Conservation (phyloP, 2,329 filamentous ascomycete species). For the Colletotrichum destructivum region DNA sequence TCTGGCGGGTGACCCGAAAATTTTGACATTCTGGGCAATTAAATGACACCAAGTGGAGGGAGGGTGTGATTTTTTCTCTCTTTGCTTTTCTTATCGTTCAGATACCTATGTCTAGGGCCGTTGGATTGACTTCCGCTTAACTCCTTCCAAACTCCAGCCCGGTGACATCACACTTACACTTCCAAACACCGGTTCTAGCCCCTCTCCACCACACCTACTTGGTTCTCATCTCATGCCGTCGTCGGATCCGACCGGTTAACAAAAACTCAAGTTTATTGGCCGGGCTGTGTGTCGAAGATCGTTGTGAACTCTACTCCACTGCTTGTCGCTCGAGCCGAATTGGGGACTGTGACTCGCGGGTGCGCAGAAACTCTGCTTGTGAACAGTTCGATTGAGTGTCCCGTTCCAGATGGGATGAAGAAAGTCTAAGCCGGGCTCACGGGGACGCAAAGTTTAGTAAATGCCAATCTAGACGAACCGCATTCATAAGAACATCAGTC, state of each 20-base stretch:
- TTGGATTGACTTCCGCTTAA: constrained; percentile 2
- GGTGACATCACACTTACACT: constrained; percentile 27
- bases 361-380: constrained; percentile 11
- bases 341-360: constrained; percentile 13
- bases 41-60: not conserved
- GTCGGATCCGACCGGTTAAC: constrained; percentile 28
- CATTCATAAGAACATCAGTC: not conserved
- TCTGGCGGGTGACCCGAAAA: constrained; percentile 2
- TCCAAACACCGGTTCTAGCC: constrained; percentile 10
- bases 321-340: constrained; percentile 31
- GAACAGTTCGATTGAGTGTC: constrained; percentile 12
- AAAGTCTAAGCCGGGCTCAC: constrained; percentile 31
- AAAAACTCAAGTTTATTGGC: constrained; percentile 19
- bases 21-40: not conserved
- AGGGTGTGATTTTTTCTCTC: not conserved
- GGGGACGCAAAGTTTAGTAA: not conserved
- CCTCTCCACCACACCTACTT: not conserved
- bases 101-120: not conserved
- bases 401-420: constrained; percentile 28
- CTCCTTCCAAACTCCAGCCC: constrained; percentile 28
- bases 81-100: not conserved
- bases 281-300: not conserved
- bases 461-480: not conserved
- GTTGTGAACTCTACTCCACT: not conserved
- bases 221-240: not conserved